These are phyloP conservation scores for Strobilomyces dryophilus DNA, from an alignment of 768 basidiomycete genomes.

Conservation along the genomic window DNA sequence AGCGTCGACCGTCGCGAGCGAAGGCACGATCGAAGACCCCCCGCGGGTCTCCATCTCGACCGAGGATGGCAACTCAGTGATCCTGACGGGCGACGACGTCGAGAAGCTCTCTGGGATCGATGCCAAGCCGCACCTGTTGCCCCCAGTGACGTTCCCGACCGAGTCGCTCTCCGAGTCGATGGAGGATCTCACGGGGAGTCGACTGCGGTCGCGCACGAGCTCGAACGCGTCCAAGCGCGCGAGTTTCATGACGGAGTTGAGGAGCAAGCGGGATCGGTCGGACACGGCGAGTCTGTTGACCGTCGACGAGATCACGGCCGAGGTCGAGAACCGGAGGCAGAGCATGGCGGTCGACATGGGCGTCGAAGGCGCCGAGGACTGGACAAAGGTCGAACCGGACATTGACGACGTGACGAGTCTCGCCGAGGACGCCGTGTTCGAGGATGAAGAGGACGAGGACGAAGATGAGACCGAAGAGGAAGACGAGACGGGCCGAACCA, in stretches of 20 bases:
- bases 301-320: constrained; percentile 96
- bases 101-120: constrained; percentile 26
- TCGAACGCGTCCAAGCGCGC: constrained; percentile 56
- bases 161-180: constrained; percentile 81
- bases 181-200: constrained; percentile 44
- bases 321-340: constrained; percentile 69
- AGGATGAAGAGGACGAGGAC: constrained; percentile 49
- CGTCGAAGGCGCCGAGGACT: constrained; percentile 57
- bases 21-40: constrained; percentile 41
- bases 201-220: constrained; percentile 39
- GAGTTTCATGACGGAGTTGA: constrained; percentile 78
- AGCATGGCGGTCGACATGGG: constrained; percentile 44
- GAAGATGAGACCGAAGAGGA: constrained; percentile 45
- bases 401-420: constrained; percentile 46
- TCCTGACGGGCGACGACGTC: constrained; percentile 51
- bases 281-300: constrained; percentile 92
- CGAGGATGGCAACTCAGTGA: constrained; percentile 63
- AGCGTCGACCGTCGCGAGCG: constrained; percentile 16
- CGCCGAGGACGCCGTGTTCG: constrained; percentile 42
- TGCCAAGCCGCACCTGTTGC: constrained; percentile 57
- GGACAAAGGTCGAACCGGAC: constrained; percentile 63
- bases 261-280: constrained; percentile 77
- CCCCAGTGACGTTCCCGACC: constrained; percentile 73
- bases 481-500: constrained; percentile 48
- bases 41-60: constrained; percentile 75